phyloP scores from a whole-genome alignment of 371 early-diverging fungal genomes.

The Mucor velutinosus region DNA sequence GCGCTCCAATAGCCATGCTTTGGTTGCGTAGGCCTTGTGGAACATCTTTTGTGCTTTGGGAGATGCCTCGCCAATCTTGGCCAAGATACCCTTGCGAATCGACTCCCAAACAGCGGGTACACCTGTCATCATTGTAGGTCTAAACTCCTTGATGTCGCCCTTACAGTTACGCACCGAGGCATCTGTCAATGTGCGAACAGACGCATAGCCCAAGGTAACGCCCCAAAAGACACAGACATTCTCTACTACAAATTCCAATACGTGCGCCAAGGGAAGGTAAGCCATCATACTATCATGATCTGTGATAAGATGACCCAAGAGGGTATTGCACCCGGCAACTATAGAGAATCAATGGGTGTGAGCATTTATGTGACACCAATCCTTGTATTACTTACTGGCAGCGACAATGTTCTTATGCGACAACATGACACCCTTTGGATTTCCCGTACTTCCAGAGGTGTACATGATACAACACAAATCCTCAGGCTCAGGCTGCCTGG shows the following conservation, averaged over 20 bases:
- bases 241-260: constrained; percentile 86
- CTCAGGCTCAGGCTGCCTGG: constrained; percentile 53
- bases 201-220: constrained; percentile 86
- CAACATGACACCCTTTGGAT: constrained; percentile 73
- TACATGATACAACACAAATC: constrained; percentile 85
- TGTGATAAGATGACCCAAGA: constrained; percentile 75
- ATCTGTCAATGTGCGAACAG: constrained; percentile 85
- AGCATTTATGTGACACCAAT: too few relatives aligned
- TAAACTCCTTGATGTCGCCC: constrained; percentile 92
- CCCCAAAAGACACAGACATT: constrained; percentile 76
- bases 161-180: constrained; percentile 88
- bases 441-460: constrained; percentile 86
- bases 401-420: constrained; percentile 77
- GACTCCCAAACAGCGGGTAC: constrained; percentile 95
- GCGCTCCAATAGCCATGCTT: constrained; percentile 71
- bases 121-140: constrained; percentile 93
- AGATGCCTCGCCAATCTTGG: constrained; percentile 69
- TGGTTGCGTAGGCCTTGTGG: constrained; percentile 72
- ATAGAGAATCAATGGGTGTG: constrained; percentile 32
- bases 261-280: constrained; percentile 95
- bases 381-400: constrained; percentile 21
- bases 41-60: constrained; percentile 76
- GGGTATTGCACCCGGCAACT: constrained; percentile 76
- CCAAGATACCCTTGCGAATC: constrained; percentile 84
- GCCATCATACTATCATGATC: constrained; percentile 81